phyloP scores from a whole-genome alignment of 2,329 filamentous ascomycete species.

The Venturia carpophila region DNA sequence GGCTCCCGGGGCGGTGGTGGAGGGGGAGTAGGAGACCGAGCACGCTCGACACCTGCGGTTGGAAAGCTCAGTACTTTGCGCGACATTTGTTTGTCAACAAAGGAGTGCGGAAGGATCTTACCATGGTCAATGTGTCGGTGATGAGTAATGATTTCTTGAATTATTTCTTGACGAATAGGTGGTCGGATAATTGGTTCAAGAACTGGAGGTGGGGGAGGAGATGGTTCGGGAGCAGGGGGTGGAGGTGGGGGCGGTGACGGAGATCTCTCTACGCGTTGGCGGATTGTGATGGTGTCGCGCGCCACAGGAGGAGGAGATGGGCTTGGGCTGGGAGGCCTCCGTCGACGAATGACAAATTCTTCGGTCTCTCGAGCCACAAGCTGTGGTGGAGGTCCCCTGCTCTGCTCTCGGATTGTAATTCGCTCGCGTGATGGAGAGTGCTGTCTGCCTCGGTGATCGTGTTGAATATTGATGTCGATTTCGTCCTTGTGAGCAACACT shows the following conservation, averaged over 20 bases:
- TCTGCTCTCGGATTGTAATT: constrained; percentile 24
- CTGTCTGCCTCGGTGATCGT: constrained; percentile 14
- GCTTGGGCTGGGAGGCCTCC: constrained; percentile 32
- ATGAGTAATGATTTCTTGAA: constrained; percentile 83
- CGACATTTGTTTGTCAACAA: constrained; percentile 1
- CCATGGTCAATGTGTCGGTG: constrained; percentile 83
- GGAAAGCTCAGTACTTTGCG: constrained; percentile 19
- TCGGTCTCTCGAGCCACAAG: constrained; percentile 35
- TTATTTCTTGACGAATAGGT: constrained; percentile 77
- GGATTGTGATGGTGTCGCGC: constrained; percentile 40
- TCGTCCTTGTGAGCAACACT: constrained; percentile 31
- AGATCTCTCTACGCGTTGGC: constrained; percentile 34
- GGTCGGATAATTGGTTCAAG: constrained; percentile 64
- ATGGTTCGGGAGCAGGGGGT: constrained; percentile 45
- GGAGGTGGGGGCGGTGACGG: constrained; percentile 43
- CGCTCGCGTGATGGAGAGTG: constrained; percentile 15
- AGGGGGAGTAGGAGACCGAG: constrained; percentile 35
- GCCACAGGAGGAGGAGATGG: constrained; percentile 29
- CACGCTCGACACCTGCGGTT: constrained; percentile 37
- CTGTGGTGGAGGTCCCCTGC: constrained; percentile 26
- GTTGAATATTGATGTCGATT: constrained; percentile 24
- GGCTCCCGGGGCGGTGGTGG: constrained; percentile 31
- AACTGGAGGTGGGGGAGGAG: constrained; percentile 41
- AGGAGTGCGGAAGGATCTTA: constrained; percentile 36
- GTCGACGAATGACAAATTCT: constrained; percentile 40